Base-by-base conservation (phyloP, 768 basidiomycete species). In the Epithele typhae region DNA sequence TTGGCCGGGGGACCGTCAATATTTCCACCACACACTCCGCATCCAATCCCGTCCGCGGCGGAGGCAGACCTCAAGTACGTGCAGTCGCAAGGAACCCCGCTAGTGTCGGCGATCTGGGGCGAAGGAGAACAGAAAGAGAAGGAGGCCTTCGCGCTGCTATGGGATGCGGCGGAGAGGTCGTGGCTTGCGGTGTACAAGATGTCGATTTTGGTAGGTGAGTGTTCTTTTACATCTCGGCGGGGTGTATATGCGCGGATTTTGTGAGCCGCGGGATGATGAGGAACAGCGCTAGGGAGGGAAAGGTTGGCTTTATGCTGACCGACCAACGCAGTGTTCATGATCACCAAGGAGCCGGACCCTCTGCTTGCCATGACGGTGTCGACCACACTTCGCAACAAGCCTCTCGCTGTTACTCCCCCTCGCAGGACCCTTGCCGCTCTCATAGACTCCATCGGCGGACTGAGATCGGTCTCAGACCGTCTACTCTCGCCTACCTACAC, bases 151-250 rank as follows among this genome's bases (percentile, higher is more conserved):
- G 62, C 74, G 4, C 68, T 93, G 22, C 57, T 87, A 3, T 88
- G 84, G 79, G 82, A 79, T 5, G 72, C 79, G 44, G 57, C 64
- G 6, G 75, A 81, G 44, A 62, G 73, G 36, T 62, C 68, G 14
- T 96, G 91, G 92, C 67, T 87, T n/a, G 88, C 85, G 3, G 68
- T 93, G 4, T 95, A 91, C 66, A 75, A 75, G 47, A 74, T 93
- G 47, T 74, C 79, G 18, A 68, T 93, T n/a, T 80, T 82, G 33
- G 81, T 95, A 40, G 81, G 92, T 92, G 60, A 70, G 88, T 36
- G n/a, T 11, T 24, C 40, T 24, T 30, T 7, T 30, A 7, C 27
- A 7, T 30, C 27, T 30, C 14, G n/a, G n/a, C n/a, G n/a, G n/a
- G n/a, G n/a, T n/a, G n/a, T n/a, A n/a, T n/a, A n/a, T n/a, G n/a